Conservation (phyloP, 2,329 filamentous ascomycete genomes). For the Paracoccidioides lutzii region DNA sequence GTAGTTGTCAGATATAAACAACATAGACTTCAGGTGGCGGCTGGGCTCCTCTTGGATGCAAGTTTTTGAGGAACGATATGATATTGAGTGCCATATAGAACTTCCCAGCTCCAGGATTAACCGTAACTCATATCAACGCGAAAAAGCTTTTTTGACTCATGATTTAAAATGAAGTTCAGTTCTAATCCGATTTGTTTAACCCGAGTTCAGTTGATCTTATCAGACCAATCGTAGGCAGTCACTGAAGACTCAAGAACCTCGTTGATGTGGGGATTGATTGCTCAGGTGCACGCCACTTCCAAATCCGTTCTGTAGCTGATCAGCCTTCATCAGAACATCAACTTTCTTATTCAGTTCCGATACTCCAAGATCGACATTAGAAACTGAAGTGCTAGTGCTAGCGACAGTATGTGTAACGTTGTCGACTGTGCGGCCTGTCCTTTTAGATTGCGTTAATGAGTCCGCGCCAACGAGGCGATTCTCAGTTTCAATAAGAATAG, state of each 20-base stretch:
- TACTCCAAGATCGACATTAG: not conserved
- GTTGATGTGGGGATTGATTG: too few species aligned
- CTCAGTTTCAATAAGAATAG: constrained; percentile 29
- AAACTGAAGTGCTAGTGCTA: too few species aligned
- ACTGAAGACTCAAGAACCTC: too few species aligned
- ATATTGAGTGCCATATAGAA: constrained; percentile 35
- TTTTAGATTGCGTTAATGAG: constrained; percentile 18
- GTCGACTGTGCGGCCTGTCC: constrained; percentile 6
- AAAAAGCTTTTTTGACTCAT: constrained; percentile 23
- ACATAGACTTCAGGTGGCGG: constrained; percentile 16
- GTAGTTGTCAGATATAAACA: constrained; percentile 39
- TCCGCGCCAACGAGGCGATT: constrained; percentile 34
- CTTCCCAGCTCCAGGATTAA: constrained; percentile 37
- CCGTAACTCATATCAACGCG: constrained; percentile 33
- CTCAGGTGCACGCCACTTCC: too few species aligned
- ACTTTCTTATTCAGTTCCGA: constrained; percentile 5
- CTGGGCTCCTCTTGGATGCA: constrained; percentile 18
- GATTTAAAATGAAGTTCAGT: constrained; percentile 27
- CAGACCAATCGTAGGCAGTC: constrained; percentile 31
- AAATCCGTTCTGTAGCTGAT: constrained; percentile 6
- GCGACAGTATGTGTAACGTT: constrained; percentile 5
- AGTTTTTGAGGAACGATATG: constrained; percentile 26
- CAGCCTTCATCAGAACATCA: too few species aligned
- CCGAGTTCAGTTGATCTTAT: constrained; percentile 29
- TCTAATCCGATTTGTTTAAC: constrained; percentile 34